Base-by-base conservation (phyloP, 768 basidiomycete genomes). In the Cystobasidiopsis lactophilus region DNA sequence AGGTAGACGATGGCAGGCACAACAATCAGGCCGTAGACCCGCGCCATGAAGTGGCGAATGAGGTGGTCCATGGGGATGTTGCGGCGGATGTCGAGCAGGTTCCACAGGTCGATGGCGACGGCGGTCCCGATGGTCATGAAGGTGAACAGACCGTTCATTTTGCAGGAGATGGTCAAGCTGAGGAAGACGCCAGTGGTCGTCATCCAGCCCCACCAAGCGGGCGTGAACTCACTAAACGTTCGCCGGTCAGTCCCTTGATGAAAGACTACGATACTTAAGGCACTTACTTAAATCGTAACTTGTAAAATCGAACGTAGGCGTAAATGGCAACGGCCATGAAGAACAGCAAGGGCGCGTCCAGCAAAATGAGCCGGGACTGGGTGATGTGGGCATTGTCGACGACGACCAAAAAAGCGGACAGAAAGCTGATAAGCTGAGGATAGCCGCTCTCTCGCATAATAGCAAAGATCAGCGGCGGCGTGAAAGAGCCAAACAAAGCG, bases 401-500 rank as follows among this genome's bases (percentile, higher is more conserved):
- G 18, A 11, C 16, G 57, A 98, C 68, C 26, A 98, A 68, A 44
- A 69, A 69, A 0, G 91, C 85, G 40, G 86, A 88, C 64, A 98
- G 91, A 1, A 85, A 78, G 5, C 85, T 78, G 54, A 96, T 77
- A 35, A 86, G 69, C 4, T 85, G 83, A 0, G 89, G 86, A 65
- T 91, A 95, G 5, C 93, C 93, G 55, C 82, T 82, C 71, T 96
- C 88, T 67, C 93, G 82, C 93, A 96, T 96, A 66, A 91, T 95
- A 23, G 75, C 80, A 62, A 88, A 98, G 0, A 96, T 79, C 56
- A 96, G 70, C 0, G 89, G 83, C 14, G 96, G 68, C 1, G 91
- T 95, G 26, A 93, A 69, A 69, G 82, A 82, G 46, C 85, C 85
- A 29, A 98, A 72, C 56, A 93, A 75, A 3, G 91, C 93, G 5